Evolutionary conservation across 495 filamentous ascomycete species (phyloP).

Genomic region (Xylaria venustula): DNA sequence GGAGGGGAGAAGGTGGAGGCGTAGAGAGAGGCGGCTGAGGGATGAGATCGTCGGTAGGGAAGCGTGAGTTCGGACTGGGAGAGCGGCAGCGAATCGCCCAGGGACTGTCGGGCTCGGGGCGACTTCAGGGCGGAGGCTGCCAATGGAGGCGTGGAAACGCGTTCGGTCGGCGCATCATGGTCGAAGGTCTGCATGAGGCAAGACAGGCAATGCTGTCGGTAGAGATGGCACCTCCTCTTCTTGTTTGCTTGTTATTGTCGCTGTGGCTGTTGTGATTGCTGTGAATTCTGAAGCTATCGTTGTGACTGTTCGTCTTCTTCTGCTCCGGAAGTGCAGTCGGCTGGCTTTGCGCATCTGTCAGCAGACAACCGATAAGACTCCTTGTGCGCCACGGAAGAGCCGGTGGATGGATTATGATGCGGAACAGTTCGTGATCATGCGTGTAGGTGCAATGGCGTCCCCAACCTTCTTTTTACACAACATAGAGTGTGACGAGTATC

Average conservation of each 20-base stretch:
- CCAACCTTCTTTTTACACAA: too few species aligned
- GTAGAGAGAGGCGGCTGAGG: slow-evolving; percentile 60
- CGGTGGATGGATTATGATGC: not conserved
- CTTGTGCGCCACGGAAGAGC: not conserved
- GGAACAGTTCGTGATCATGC: not conserved
- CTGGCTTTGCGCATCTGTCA: slow-evolving; percentile 8
- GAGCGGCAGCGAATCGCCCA: slow-evolving; percentile 29
- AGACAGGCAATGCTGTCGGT: not conserved
- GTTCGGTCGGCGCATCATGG: slow-evolving; percentile 38
- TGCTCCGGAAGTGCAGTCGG: not conserved
- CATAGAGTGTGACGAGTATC: too few species aligned
- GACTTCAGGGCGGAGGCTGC: slow-evolving; percentile 39
- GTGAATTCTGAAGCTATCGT: too few species aligned
- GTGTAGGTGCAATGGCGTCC: too few species aligned
- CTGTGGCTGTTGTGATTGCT: too few species aligned
- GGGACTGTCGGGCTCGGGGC: slow-evolving; percentile 32
- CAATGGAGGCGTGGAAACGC: slow-evolving; percentile 42
- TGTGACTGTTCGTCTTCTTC: not conserved
- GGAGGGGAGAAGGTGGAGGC: slow-evolving; percentile 54
- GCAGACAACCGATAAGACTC: not conserved
- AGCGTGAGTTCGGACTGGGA: slow-evolving; percentile 46
- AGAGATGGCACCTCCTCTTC: not conserved
- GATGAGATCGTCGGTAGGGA: slow-evolving; percentile 50
- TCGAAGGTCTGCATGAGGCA: slow-evolving; percentile 44
- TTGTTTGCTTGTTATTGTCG: too few species aligned